Conservation (phyloP, 208 protist species). For the Leishmania aethiopica region DNA sequence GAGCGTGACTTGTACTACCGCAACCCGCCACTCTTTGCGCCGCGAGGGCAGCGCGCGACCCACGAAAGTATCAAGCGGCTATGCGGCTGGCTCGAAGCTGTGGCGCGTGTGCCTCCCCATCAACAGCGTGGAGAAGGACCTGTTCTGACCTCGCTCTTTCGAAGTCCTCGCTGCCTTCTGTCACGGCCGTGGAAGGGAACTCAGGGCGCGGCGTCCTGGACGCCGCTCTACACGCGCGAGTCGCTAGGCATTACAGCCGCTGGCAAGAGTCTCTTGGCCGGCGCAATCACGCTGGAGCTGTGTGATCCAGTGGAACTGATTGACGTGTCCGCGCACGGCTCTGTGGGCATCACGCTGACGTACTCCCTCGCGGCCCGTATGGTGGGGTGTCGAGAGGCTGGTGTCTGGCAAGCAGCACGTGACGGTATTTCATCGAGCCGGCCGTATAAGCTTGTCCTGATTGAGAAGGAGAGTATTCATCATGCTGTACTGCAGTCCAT, state of each 20-base stretch:
- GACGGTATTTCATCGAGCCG: background rate
- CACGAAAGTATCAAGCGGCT: slow-evolving; percentile 35
- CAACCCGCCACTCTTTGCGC: slow-evolving; percentile 54
- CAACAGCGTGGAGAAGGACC: background rate
- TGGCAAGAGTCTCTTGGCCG: slow-evolving; percentile 41
- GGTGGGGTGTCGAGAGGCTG: slow-evolving; percentile 9
- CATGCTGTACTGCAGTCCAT: slow-evolving; percentile 40
- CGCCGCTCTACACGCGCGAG: slow-evolving; percentile 46
- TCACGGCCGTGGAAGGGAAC: background rate
- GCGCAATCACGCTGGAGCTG: slow-evolving; percentile 35
- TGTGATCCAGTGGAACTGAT: slow-evolving; percentile 2
- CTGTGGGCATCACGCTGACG: slow-evolving; percentile 16
- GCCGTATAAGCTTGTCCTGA: slow-evolving; percentile 42
- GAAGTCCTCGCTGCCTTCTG: slow-evolving; percentile 10
- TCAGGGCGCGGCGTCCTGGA: background rate
- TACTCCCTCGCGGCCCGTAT: slow-evolving; percentile 20
- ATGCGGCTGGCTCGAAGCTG: slow-evolving; percentile 32
- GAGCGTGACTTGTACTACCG: slow-evolving; percentile 86
- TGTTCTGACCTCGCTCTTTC: slow-evolving; percentile 8
- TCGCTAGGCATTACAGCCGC: slow-evolving; percentile 45
- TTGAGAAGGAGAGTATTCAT: slow-evolving; percentile 83
- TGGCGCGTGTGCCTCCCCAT: slow-evolving; percentile 10
- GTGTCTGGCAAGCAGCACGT: background rate
- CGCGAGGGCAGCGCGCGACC: slow-evolving; percentile 33
- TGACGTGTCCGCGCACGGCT: slow-evolving; percentile 16